phyloP scores from a whole-genome alignment of 306 rosid genomes.

The Heteromeles arbutifolia region DNA sequence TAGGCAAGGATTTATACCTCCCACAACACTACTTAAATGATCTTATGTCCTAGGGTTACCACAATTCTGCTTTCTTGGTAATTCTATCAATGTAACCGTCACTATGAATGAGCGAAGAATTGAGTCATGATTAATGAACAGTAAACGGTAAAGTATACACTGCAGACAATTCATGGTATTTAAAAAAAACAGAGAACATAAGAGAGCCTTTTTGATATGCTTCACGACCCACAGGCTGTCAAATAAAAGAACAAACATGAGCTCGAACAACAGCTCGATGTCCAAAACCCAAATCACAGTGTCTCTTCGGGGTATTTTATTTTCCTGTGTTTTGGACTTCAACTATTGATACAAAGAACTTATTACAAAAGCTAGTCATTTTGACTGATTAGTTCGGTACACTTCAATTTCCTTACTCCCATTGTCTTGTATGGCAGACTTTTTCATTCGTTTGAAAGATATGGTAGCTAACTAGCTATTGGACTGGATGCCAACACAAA shows the following conservation, averaged over 20 bases:
- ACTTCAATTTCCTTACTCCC: neutral
- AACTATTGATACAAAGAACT: neutral
- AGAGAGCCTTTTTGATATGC: neutral
- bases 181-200: neutral
- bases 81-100: neutral
- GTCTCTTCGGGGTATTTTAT: neutral
- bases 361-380: neutral
- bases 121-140: too few species aligned
- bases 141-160: neutral
- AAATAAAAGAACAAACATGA: neutral
- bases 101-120: neutral
- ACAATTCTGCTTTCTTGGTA: neutral
- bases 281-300: neutral
- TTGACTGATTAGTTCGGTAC: too few species aligned
- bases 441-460: neutral
- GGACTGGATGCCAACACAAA: neutral
- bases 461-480: neutral
- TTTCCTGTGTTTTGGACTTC: neutral
- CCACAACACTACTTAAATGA: neutral
- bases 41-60: neutral
- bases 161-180: neutral
- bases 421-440: neutral
- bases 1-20: neutral
- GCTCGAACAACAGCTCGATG: neutral
- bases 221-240: neutral